Conservation (phyloP, 495 filamentous ascomycete species). For the Aspergillus conjunctus region DNA sequence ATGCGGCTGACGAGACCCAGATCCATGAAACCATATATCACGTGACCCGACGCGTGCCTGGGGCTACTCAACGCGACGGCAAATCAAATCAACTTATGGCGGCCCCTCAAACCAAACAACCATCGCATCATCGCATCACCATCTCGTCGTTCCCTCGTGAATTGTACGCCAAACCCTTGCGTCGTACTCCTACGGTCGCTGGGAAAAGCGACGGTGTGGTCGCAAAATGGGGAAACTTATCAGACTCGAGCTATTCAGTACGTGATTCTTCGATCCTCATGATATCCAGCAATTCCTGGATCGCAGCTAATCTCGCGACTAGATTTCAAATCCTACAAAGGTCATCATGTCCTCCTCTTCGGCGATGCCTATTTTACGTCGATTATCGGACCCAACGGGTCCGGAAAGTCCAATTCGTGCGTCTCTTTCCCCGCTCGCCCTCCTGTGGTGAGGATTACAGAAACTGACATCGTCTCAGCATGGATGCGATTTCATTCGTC, state of each 20-base stretch:
- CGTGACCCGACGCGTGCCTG: slow-evolving; percentile 18
- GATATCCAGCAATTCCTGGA: background rate
- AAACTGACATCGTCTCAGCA: slow-evolving; percentile 55
- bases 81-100: slow-evolving; percentile 10
- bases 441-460: background rate
- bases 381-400: slow-evolving; percentile 99
- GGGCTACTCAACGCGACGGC: slow-evolving; percentile 12
- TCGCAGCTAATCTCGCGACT: slow-evolving; percentile 8
- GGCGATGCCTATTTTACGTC: slow-evolving; percentile 99
- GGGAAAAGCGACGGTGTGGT: slow-evolving; percentile 33
- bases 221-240: slow-evolving; percentile 83
- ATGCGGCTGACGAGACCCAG: background rate
- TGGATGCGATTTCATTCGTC: slow-evolving; percentile 99
- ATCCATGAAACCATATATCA: background rate
- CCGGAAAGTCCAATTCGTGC: slow-evolving; percentile 99
- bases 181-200: slow-evolving; percentile 31
- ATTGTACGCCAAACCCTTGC: slow-evolving; percentile 3
- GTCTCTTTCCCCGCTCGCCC: slow-evolving; percentile 32
- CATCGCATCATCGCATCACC: slow-evolving; percentile 19
- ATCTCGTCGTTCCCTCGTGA: slow-evolving; percentile 11
- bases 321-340: slow-evolving; percentile 99
- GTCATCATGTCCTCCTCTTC: slow-evolving; percentile 89
- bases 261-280: slow-evolving; percentile 27
- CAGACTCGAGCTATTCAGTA: slow-evolving; percentile 92
- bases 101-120: slow-evolving; percentile 16